Percentiles rank a stretch among this genome's conserved stretches.
phyloP scores from a whole-genome alignment of 1,139 yeast species.

The Lodderomyces elongisporus region DNA sequence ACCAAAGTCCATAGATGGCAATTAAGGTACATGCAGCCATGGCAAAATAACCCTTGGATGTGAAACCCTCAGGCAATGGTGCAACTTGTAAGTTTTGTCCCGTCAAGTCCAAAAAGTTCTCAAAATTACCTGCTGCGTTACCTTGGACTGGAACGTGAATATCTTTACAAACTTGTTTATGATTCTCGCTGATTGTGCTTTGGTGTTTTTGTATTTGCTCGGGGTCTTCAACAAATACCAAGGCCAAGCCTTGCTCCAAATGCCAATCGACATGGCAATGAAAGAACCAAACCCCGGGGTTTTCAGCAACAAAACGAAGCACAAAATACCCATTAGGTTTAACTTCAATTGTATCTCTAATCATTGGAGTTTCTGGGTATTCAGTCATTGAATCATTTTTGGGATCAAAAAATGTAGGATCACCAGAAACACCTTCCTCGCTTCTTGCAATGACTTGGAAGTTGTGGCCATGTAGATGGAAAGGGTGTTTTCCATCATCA shows the following conservation, averaged over 20 bases:
- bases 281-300: constrained; percentile 64
- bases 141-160: constrained; percentile 51
- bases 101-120: constrained; percentile 57
- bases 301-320: constrained; percentile 51
- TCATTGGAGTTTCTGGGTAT: constrained; percentile 51
- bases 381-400: constrained; percentile 24
- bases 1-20: constrained; percentile 72
- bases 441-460: constrained; percentile 53
- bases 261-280: constrained; percentile 67
- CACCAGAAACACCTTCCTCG: constrained; percentile 22
- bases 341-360: constrained; percentile 64
- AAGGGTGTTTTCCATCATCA: constrained; percentile 82
- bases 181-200: constrained; percentile 49
- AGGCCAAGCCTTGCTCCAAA: constrained; percentile 56
- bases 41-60: constrained; percentile 86
- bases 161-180: constrained; percentile 54
- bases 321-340: constrained; percentile 66
- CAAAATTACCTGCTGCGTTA: constrained; percentile 87
- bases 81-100: constrained; percentile 68
- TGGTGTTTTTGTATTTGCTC: constrained; percentile 47
- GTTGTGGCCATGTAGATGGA: constrained; percentile 79
- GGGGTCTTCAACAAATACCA: constrained; percentile 50
- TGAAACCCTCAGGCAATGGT: constrained; percentile 78
- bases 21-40: constrained; percentile 72
- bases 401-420: constrained; percentile 39